A percentile compares a stretch with the other conserved stretches of the same genome.
Conservation (phyloP, 116 monocot species). For the Papilionanthe hybrid region DNA sequence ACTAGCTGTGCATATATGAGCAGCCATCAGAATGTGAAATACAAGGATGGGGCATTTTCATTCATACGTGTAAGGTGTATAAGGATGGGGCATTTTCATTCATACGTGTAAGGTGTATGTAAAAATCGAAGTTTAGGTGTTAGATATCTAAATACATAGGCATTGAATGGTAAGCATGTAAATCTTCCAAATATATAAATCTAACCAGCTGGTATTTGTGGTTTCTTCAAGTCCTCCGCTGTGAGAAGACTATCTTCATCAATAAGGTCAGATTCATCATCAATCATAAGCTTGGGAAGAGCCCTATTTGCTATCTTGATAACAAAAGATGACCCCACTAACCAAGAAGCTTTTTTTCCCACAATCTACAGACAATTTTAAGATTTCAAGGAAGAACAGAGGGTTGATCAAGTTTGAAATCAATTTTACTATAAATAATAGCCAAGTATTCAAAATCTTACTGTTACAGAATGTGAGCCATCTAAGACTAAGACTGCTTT, state of each 20-base stretch:
- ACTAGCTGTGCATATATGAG: slow-evolving; percentile 40
- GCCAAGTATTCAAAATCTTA: slow-evolving; percentile 17
- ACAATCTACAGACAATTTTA: slow-evolving; percentile 40
- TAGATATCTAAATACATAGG: not conserved
- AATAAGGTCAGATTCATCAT: slow-evolving; percentile 79
- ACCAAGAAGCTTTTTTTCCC: slow-evolving; percentile 86
- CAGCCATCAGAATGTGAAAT: not conserved
- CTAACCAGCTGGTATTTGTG: slow-evolving; percentile 66
- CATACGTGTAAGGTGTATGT: no score
- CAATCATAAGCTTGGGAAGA: slow-evolving; percentile 75
- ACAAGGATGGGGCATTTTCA: slow-evolving; percentile 42
- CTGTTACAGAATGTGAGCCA: slow-evolving; percentile 9
- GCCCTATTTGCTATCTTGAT: slow-evolving; percentile 50
- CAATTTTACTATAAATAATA: not conserved
- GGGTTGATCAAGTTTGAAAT: not conserved
- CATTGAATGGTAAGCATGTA: not conserved
- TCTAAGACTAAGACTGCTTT: slow-evolving; percentile 17
- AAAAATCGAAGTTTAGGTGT: no score
- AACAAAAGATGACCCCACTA: slow-evolving; percentile 64
- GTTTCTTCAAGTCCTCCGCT: slow-evolving; percentile 91
- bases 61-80: slow-evolving; percentile 40
- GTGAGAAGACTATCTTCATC: slow-evolving; percentile 90
- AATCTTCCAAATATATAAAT: not conserved
- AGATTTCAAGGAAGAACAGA: not conserved
- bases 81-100: not conserved